A percentile compares a stretch with the other conserved stretches of the same genome.
phyloP scores from a whole-genome alignment of 768 basidiomycete genomes.

The Suillus americanus region DNA sequence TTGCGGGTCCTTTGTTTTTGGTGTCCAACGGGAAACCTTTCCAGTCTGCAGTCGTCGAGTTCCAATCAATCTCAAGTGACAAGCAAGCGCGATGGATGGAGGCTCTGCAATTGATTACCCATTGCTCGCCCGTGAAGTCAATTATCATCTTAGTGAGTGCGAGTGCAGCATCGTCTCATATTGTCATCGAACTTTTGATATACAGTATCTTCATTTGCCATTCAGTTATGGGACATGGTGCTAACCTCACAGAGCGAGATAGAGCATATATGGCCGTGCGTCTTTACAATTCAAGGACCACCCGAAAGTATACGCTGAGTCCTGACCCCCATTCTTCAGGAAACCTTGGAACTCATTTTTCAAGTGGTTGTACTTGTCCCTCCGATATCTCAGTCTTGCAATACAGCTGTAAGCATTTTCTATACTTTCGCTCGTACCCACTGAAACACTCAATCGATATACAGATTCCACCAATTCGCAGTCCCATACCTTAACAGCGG shows the following conservation, averaged over 20 bases:
- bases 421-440: no score
- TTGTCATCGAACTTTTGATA: background rate
- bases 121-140: background rate
- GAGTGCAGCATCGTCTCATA: background rate
- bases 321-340: slow-evolving; percentile 5
- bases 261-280: slow-evolving; percentile 33
- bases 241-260: slow-evolving; percentile 25
- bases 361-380: slow-evolving; percentile 20
- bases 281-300: background rate
- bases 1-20: background rate
- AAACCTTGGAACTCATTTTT: slow-evolving; percentile 16
- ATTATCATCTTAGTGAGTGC: background rate
- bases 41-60: background rate
- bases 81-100: background rate
- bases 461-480: slow-evolving; percentile 9
- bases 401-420: slow-evolving; percentile 1
- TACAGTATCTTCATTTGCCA: slow-evolving; percentile 25
- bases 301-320: background rate
- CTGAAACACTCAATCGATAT: background rate
- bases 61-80: background rate
- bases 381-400: slow-evolving; percentile 8
- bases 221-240: slow-evolving; percentile 29
- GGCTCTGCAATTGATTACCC: background rate
- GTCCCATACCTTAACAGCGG: slow-evolving; percentile 12
- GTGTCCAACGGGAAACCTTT: background rate